A percentile compares a stretch with the other conserved stretches of the same genome.
These are phyloP conservation scores for Piper betle DNA, from an alignment of 164 flowering plant genomes.

Conservation along the genomic window DNA sequence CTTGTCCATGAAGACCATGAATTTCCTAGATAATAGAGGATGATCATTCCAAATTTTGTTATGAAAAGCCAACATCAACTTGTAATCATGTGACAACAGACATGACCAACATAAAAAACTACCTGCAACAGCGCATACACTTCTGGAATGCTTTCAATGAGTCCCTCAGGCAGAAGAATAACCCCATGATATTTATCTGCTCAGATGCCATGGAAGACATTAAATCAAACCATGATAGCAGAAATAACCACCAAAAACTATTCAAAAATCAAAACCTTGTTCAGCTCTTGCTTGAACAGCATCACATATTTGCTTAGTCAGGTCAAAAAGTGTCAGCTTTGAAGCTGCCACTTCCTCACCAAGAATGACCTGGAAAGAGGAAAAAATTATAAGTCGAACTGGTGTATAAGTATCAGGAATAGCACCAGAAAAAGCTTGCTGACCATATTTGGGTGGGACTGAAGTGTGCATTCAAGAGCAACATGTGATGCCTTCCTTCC, in stretches of 20 bases:
- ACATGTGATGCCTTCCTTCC: conserved; percentile 19
- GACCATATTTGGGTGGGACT: conserved; percentile 17
- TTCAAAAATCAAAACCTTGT: conserved; percentile 4
- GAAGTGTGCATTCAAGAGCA: conserved; percentile 16
- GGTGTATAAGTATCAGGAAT: too few species aligned
- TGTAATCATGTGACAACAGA: not conserved
- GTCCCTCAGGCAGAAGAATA: conserved; percentile 87
- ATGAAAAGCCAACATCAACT: not conserved
- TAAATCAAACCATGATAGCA: too few species aligned
- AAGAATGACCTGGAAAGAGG: conserved; percentile 10
- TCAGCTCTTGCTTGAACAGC: conserved; percentile 19
- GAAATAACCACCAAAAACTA: not conserved
- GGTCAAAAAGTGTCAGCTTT: conserved; percentile 14
- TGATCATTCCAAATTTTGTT: not conserved
- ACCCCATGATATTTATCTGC: conserved; percentile 95
- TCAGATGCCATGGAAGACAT: not conserved
- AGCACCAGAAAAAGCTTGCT: not conserved
- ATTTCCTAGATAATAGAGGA: conserved; percentile 51
- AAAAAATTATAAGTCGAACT: too few species aligned
- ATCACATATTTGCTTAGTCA: conserved; percentile 16
- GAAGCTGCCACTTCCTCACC: conserved; percentile 16
- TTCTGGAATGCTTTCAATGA: conserved; percentile 96
- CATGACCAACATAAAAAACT: not conserved
- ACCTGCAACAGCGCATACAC: conserved; percentile 94
- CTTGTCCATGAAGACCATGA: conserved; percentile 63